A percentile compares a stretch with the other conserved stretches of the same genome.
Conservation (phyloP, 1,284 basidiomycete genomes). For the Trichosporon coremiiforme region DNA sequence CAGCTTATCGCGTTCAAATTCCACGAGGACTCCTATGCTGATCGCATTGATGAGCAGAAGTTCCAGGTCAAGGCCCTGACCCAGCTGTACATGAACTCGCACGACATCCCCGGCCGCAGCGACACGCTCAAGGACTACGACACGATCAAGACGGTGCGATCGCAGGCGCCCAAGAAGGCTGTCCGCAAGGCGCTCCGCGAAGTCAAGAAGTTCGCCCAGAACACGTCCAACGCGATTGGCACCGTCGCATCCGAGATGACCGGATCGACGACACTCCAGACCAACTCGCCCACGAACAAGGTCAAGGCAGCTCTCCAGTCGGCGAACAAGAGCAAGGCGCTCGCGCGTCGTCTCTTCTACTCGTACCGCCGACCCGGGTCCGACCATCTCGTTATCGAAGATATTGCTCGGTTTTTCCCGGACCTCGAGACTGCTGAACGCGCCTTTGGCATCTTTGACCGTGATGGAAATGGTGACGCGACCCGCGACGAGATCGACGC, state of each 20-base stretch:
- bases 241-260: conserved; percentile 63
- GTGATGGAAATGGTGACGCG: conserved; percentile 77
- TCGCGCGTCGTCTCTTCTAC: conserved; percentile 82
- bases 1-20: conserved; percentile 79
- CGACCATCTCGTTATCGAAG: conserved; percentile 66
- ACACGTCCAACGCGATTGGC: conserved; percentile 77
- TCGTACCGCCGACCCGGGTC: conserved; percentile 72
- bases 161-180: conserved; percentile 64
- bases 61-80: conserved; percentile 73
- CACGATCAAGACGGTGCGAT: conserved; percentile 54
- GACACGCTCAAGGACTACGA: conserved; percentile 64
- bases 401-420: conserved; percentile 74
- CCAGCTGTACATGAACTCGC: conserved; percentile 75
- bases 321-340: conserved; percentile 77
- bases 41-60: conserved; percentile 82
- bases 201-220: conserved; percentile 71
- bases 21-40: conserved; percentile 86
- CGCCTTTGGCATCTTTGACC: conserved; percentile 77
- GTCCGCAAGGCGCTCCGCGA: conserved; percentile 74
- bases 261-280: conserved; percentile 74
- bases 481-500: conserved; percentile 74
- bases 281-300: conserved; percentile 81
- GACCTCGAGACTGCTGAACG: conserved; percentile 67
- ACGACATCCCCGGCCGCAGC: conserved; percentile 68
- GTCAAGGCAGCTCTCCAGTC: conserved; percentile 76